Evolutionary conservation across 768 basidiomycete species (phyloP).

Genomic region (Scleroderma citrinum): DNA sequence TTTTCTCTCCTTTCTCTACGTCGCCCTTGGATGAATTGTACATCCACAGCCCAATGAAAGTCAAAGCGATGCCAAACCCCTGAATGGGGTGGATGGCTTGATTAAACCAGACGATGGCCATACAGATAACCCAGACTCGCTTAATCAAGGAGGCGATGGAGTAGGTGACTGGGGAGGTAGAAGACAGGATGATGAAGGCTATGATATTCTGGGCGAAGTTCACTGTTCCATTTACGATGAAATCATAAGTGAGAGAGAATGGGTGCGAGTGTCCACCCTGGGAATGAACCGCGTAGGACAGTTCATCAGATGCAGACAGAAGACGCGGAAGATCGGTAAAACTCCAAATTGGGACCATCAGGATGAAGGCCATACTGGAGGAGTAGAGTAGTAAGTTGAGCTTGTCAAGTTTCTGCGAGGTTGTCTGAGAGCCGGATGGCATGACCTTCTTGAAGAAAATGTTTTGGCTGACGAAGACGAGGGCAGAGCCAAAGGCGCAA

Average conservation of each 20-base stretch:
- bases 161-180: conserved; percentile 97
- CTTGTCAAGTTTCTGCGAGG: conserved; percentile 86
- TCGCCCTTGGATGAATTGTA: conserved; percentile 94
- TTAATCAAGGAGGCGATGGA: conserved; percentile 98
- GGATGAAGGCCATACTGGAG: conserved; percentile 84
- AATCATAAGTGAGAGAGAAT: conserved; percentile 72
- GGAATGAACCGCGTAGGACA: conserved; percentile 40
- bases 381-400: conserved; percentile 94
- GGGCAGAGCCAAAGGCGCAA: conserved; percentile 93
- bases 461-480: conserved; percentile 96
- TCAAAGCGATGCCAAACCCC: conserved; percentile 83
- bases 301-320: conserved; percentile 38
- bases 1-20: conserved; percentile 89
- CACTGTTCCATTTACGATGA: conserved; percentile 90
- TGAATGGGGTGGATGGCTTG: conserved; percentile 82
- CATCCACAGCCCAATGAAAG: conserved; percentile 89
- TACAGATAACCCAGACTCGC: conserved; percentile 95
- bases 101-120: conserved; percentile 95
- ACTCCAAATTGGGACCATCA: conserved; percentile 96
- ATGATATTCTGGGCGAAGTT: conserved; percentile 98
- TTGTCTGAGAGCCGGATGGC: conserved; percentile 51
- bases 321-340: conserved; percentile 80
- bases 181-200: conserved; percentile 93
- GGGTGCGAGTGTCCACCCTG: conserved; percentile 40
- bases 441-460: conserved; percentile 99